A percentile compares a stretch with the other conserved stretches of the same genome.
Conservation (phyloP, 2,329 filamentous ascomycete species). For the Alternaria sp. region DNA sequence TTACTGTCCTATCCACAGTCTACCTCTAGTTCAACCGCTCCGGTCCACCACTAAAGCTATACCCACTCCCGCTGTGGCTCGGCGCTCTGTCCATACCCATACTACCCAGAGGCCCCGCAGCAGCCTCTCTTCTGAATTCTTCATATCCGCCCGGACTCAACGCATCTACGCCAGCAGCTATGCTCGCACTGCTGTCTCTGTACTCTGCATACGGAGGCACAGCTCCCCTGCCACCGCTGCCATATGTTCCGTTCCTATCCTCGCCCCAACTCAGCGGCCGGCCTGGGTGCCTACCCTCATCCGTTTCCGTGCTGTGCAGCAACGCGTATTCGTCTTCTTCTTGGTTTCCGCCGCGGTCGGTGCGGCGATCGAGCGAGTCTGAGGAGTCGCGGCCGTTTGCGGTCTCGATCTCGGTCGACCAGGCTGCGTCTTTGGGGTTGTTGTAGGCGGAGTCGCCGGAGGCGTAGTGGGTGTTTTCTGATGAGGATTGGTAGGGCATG, state of each 20-base stretch:
- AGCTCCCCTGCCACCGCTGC: constrained; percentile 30
- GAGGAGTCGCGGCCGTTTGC: constrained; percentile 48
- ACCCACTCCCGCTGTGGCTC: constrained; percentile 29
- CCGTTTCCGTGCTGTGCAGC: constrained; percentile 52
- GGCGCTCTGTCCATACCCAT: constrained; percentile 11
- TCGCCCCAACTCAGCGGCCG: constrained; percentile 49
- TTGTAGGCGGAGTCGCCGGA: constrained; percentile 33
- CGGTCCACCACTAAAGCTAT: constrained; percentile 21
- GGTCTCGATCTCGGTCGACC: constrained; percentile 53
- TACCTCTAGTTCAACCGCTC: background rate
- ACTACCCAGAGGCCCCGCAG: constrained; percentile 1
- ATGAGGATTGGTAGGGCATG: constrained; percentile 54
- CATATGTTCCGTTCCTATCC: constrained; percentile 30
- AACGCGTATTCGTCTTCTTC: constrained; percentile 60
- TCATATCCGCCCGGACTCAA: constrained; percentile 45
- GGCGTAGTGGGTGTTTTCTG: constrained; percentile 54
- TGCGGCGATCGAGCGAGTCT: constrained; percentile 49
- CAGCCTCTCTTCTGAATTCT: constrained; percentile 39
- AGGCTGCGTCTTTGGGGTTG: constrained; percentile 48
- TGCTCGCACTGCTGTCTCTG: constrained; percentile 15
- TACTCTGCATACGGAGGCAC: constrained; percentile 47
- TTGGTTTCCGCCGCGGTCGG: constrained; percentile 51
- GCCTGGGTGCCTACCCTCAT: constrained; percentile 49
- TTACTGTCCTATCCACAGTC: constrained; percentile 1
- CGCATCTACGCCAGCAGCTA: constrained; percentile 31